Evolutionary conservation across 1,284 basidiomycete genomes (phyloP).

Genomic region (Marasmius tenuissimus): DNA sequence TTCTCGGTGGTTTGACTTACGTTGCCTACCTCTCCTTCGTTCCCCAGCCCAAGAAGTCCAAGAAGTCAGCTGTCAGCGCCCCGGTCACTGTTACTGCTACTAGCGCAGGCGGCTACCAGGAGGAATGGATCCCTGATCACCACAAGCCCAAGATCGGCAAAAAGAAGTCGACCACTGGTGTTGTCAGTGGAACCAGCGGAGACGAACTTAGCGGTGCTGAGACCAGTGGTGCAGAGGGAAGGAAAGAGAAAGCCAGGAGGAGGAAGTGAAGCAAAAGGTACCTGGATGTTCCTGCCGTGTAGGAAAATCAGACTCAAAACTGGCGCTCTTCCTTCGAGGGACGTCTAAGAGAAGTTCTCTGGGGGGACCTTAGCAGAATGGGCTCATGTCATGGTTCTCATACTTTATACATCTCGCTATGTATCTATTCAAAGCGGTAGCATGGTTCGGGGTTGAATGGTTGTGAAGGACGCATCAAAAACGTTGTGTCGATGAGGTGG

Average conservation of each 20-base stretch:
- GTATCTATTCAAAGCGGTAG: not conserved
- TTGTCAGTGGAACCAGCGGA: constrained; percentile 46
- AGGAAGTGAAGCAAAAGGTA: not conserved
- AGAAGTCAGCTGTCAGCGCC: constrained; percentile 45
- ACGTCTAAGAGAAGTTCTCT: too few species aligned
- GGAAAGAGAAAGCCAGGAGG: constrained; percentile 60
- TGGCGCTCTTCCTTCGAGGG: too few species aligned
- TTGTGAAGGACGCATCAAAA: not conserved
- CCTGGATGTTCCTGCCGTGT: not conserved
- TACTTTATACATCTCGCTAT: too few species aligned
- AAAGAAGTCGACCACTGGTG: constrained; percentile 39
- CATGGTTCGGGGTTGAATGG: not conserved
- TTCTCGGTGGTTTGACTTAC: constrained; percentile 69
- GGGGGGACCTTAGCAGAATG: too few species aligned
- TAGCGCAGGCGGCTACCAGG: constrained; percentile 76
- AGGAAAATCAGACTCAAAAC: not conserved
- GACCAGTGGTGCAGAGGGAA: constrained; percentile 57
- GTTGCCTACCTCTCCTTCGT: constrained; percentile 68
- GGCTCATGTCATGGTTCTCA: too few species aligned
- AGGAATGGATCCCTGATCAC: constrained; percentile 91
- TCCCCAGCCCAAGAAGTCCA: constrained; percentile 55
- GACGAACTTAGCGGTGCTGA: constrained; percentile 68
- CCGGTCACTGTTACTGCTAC: constrained; percentile 68
- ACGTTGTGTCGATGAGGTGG: not conserved
- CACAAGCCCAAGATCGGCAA: constrained; percentile 66